These are phyloP conservation scores for Arabidopsis suecica DNA, from an alignment of 345 rosid species.

Conservation along the genomic window DNA sequence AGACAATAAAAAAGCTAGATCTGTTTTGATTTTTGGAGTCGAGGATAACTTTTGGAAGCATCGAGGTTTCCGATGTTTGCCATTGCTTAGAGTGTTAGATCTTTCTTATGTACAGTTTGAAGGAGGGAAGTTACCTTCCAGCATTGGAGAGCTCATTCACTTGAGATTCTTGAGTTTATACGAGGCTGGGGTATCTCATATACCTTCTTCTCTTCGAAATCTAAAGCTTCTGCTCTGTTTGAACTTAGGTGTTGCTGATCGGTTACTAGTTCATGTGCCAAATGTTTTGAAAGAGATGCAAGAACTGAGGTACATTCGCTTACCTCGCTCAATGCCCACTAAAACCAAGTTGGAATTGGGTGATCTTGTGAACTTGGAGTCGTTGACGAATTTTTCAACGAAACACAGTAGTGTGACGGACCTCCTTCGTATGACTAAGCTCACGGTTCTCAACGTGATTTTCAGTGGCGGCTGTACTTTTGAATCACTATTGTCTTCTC, in stretches of 20 bases:
- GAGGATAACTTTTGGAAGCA: not conserved
- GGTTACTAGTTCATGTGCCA: slow-evolving; percentile 39
- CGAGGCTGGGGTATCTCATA: slow-evolving; percentile 17
- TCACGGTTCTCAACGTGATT: slow-evolving; percentile 8
- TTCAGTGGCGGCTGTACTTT: slow-evolving; percentile 12
- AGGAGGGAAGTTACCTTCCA: slow-evolving; percentile 42
- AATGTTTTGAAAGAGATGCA: slow-evolving; percentile 36
- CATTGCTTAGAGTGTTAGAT: slow-evolving; percentile 39
- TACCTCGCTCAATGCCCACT: slow-evolving; percentile 8
- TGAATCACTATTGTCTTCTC: slow-evolving; percentile 30
- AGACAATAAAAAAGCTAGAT: slow-evolving; percentile 4
- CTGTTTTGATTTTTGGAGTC: slow-evolving; percentile 18
- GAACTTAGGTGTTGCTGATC: slow-evolving; percentile 25
- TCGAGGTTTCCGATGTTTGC: slow-evolving; percentile 24
- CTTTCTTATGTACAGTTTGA: slow-evolving; percentile 4
- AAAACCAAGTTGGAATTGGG: slow-evolving; percentile 26
- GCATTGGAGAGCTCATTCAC: slow-evolving; percentile 49
- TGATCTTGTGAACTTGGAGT: slow-evolving; percentile 27
- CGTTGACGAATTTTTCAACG: slow-evolving; percentile 10
- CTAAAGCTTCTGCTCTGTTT: slow-evolving; percentile 31
- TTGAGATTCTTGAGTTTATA: slow-evolving; percentile 44
- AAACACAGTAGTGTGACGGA: slow-evolving; percentile 10
- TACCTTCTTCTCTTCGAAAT: slow-evolving; percentile 39
- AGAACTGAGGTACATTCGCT: slow-evolving; percentile 32
- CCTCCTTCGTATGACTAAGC: slow-evolving; percentile 27